Evolutionary conservation across 2,329 filamentous ascomycete genomes (phyloP).

Genomic region (Byssochlamys sp.): DNA sequence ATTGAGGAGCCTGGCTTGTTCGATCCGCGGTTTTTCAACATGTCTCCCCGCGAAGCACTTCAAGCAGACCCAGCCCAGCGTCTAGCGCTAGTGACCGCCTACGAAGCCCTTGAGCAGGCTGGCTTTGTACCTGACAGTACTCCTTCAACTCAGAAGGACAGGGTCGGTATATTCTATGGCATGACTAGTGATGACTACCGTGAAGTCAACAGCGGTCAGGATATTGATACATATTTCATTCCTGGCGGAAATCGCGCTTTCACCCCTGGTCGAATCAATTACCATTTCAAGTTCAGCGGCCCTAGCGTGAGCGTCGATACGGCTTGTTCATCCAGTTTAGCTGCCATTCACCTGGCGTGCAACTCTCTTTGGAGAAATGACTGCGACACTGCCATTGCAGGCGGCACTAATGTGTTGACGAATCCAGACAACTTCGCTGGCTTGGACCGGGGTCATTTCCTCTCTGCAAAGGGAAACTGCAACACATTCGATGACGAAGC

Average conservation of each 20-base stretch:
- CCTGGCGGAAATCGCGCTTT: constrained; percentile 54
- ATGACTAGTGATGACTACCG: constrained; percentile 57
- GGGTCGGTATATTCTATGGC: constrained; percentile 63
- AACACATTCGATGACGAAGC: constrained; percentile 42
- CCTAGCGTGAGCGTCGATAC: constrained; percentile 64
- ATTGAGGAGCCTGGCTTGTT: constrained; percentile 28
- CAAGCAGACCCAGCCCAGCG: constrained; percentile 73
- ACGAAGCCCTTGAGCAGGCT: constrained; percentile 69
- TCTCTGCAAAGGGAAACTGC: constrained; percentile 33
- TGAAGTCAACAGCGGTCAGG: constrained; percentile 62
- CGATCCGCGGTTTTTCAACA: constrained; percentile 31
- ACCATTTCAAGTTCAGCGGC: constrained; percentile 65
- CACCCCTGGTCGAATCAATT: constrained; percentile 57
- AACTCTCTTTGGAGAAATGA: constrained; percentile 63
- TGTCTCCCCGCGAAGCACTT: constrained; percentile 62
- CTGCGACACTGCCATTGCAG: constrained; percentile 68
- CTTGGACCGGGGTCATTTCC: constrained; percentile 46
- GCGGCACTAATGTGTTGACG: constrained; percentile 64
- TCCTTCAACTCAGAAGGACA: constrained; percentile 51
- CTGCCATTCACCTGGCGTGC: constrained; percentile 62
- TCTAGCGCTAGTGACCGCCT: constrained; percentile 62
- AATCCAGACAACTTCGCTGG: constrained; percentile 70
- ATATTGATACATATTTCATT: constrained; percentile 60
- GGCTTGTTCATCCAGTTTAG: constrained; percentile 64
- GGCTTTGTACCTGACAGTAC: constrained; percentile 65